Evolutionary conservation across 2,329 filamentous ascomycete species (phyloP).

Genomic region (Sordariomycetes sp.): DNA sequence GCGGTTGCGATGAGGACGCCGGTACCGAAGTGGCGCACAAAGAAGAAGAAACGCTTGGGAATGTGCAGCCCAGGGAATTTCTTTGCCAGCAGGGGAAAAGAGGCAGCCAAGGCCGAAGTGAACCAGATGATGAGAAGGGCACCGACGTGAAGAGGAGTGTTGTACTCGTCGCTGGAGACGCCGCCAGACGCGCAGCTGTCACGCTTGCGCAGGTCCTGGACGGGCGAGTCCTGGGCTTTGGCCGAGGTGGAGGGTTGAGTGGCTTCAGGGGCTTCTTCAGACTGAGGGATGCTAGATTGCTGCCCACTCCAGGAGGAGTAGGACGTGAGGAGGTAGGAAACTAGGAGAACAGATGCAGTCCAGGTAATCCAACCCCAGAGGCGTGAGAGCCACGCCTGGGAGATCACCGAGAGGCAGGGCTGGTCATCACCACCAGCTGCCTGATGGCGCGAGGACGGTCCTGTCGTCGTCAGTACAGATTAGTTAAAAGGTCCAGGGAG

Average conservation of each 20-base stretch:
- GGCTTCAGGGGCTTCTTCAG: background rate
- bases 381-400: slow-evolving; percentile 18
- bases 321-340: slow-evolving; percentile 16
- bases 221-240: background rate
- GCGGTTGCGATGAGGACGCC: slow-evolving; percentile 68
- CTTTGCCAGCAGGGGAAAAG: slow-evolving; percentile 45
- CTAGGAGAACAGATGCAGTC: slow-evolving; percentile 30
- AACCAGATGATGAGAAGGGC: slow-evolving; percentile 42
- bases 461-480: slow-evolving; percentile 11
- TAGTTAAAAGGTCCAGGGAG: no score
- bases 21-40: slow-evolving; percentile 63
- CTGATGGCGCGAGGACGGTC: slow-evolving; percentile 20
- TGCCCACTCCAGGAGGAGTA: background rate
- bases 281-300: no score
- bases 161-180: slow-evolving; percentile 32
- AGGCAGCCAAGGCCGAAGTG: slow-evolving; percentile 37
- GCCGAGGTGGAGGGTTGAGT: slow-evolving; percentile 5
- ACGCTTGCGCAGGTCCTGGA: slow-evolving; percentile 11
- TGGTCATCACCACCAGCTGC: slow-evolving; percentile 31
- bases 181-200: slow-evolving; percentile 18
- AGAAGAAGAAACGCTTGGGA: slow-evolving; percentile 45
- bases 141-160: slow-evolving; percentile 47
- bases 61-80: slow-evolving; percentile 43
- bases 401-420: slow-evolving; percentile 19
- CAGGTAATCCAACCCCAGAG: slow-evolving; percentile 31